A percentile compares a stretch with the other conserved stretches of the same genome.
These are phyloP conservation scores for Hypoxylon sp. DNA, from an alignment of 2,329 filamentous ascomycete species.

Conservation along the genomic window DNA sequence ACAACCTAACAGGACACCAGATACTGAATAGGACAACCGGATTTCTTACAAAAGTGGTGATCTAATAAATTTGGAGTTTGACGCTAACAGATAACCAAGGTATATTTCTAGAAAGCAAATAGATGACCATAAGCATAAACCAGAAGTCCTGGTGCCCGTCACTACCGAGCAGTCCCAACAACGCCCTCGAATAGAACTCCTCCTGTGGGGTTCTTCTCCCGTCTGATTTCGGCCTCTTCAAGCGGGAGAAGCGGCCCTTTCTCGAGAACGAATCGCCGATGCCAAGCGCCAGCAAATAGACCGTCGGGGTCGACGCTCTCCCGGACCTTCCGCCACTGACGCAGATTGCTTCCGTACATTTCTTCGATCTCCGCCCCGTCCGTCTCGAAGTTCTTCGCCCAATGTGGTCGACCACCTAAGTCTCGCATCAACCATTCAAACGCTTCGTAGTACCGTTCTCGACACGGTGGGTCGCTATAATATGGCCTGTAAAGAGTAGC, in stretches of 20 bases:
- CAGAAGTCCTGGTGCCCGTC: neutral
- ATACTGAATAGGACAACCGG: neutral
- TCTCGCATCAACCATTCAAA: conserved; percentile 94
- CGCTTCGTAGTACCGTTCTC: conserved; percentile 84
- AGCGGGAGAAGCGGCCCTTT: conserved; percentile 50
- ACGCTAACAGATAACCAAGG: neutral
- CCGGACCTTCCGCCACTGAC: conserved; percentile 77
- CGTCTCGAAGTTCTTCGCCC: conserved; percentile 90
- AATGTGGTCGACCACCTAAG: conserved; percentile 85
- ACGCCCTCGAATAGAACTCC: conserved; percentile 46
- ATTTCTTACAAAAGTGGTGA: neutral
- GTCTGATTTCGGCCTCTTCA: conserved; percentile 52
- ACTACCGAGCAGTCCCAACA: conserved; percentile 38
- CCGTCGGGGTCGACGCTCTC: conserved; percentile 82
- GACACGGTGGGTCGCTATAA: conserved; percentile 81
- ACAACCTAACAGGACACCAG: neutral
- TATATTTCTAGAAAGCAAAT: neutral
- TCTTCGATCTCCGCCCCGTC: conserved; percentile 72
- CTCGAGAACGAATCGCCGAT: conserved; percentile 76
- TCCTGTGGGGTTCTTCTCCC: conserved; percentile 34
- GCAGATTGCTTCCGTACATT: conserved; percentile 79
- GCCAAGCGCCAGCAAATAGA: conserved; percentile 93
- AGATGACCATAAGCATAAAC: neutral
- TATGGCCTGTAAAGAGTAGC: conserved; percentile 91
- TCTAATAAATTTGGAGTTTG: neutral